Percentiles rank a stretch among this genome's conserved stretches.
Conservation (phyloP, 2,329 filamentous ascomycete genomes). For the Calonectria hawksworthii region DNA sequence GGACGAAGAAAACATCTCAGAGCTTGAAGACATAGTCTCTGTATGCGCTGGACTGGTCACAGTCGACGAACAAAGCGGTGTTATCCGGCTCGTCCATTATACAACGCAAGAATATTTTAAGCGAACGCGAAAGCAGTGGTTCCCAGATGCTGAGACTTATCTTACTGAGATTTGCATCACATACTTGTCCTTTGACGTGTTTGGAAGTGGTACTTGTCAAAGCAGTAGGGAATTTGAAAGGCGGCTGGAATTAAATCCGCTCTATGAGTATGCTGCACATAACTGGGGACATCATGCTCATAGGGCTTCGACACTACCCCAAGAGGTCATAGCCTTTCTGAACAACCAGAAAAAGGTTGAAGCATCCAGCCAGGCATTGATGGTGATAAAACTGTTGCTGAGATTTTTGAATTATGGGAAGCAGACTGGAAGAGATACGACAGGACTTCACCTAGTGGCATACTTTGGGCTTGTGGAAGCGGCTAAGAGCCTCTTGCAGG, state of each 20-base stretch:
- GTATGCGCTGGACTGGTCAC: conserved; percentile 57
- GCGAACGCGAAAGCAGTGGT: conserved; percentile 37
- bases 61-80: conserved; percentile 51
- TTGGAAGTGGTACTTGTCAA: not conserved
- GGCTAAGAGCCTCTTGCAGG: not conserved
- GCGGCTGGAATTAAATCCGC: not conserved
- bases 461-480: not conserved
- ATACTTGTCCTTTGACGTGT: not conserved
- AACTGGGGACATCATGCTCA: not conserved
- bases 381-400: not conserved
- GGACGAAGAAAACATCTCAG: conserved; percentile 51
- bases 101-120: conserved; percentile 60
- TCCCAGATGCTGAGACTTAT: conserved; percentile 34
- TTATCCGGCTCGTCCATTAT: conserved; percentile 58
- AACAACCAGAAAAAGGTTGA: too few relatives aligned
- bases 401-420: not conserved
- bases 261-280: not conserved
- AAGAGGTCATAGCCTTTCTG: not conserved
- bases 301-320: not conserved
- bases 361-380: not conserved
- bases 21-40: conserved; percentile 50
- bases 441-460: not conserved
- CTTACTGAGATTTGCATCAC: not conserved
- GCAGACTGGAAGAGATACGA: not conserved
- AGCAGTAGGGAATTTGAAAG: not conserved